Evolutionary conservation across 371 early-diverging fungal genomes (phyloP).

Genomic region (Conidiobolus incongruus): DNA sequence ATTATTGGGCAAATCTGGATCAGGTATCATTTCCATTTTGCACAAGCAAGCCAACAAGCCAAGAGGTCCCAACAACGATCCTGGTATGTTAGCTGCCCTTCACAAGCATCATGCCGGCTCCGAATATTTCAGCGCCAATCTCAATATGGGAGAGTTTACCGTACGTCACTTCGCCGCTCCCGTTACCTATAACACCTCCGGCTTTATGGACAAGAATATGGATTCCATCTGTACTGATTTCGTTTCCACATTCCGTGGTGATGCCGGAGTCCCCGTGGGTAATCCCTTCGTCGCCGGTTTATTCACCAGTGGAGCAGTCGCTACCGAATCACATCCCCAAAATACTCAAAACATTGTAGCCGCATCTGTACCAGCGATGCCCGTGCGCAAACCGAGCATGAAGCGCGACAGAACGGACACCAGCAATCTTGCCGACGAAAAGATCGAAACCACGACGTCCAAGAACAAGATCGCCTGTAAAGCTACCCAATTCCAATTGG

Average conservation of each 20-base stretch:
- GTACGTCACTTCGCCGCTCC: conserved; percentile 55
- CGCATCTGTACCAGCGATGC: conserved; percentile 25
- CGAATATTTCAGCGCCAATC: conserved; percentile 16
- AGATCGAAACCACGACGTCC: background rate
- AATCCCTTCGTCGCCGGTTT: conserved; percentile 52
- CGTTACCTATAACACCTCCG: conserved; percentile 47
- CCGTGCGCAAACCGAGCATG: conserved; percentile 16
- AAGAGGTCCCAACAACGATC: conserved; percentile 9
- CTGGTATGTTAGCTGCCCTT: conserved; percentile 10
- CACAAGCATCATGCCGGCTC: conserved; percentile 17
- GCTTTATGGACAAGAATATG: conserved; percentile 46
- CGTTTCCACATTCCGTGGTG: conserved; percentile 50
- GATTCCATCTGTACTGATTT: conserved; percentile 62
- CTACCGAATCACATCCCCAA: conserved; percentile 56
- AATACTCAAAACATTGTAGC: conserved; percentile 39
- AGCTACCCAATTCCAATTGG: conserved; percentile 39
- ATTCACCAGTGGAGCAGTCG: conserved; percentile 53
- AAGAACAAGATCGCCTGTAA: conserved; percentile 18
- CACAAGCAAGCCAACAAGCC: conserved; percentile 15
- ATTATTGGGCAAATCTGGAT: conserved; percentile 21
- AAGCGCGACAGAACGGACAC: background rate
- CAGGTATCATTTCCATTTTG: too few species aligned
- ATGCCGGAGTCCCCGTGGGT: conserved; percentile 11
- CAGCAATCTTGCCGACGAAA: background rate
- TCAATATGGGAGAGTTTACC: conserved; percentile 10